Evolutionary conservation across 148 eudicot genomes (phyloP), one percentile per base, ranked within the genome.

Genomic region (Hydrangea macrophylla): DNA sequence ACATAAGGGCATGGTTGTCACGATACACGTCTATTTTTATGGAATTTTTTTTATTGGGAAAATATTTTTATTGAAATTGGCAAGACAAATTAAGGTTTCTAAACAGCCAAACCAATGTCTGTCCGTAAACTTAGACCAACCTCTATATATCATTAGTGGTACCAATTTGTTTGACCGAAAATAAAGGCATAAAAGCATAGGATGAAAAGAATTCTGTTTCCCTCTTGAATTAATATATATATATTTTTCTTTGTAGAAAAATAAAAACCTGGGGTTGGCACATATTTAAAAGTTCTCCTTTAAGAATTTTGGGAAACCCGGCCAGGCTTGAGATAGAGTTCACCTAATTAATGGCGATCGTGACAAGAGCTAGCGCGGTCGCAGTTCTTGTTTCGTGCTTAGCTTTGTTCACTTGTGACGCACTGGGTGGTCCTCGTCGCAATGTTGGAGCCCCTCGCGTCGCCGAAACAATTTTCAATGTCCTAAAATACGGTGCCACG

Each of bases 401-500:
- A 36, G 67, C 74, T 60, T 59, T 35, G 39, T 35, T 35, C 5
- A n/a, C 5, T 35, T 4, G 39, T 8, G 8, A 35, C 8, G 39
- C 39, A 35, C 8, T 35, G 4, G 39, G 5, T 6, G 42, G 28
- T 6, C 20, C 8, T 10, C 48, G 75, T 31, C n/a, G 48, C 23
- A 17, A 2, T 40, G 18, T 24, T 23, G 65, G 35, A 9, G 15
- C n/a, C n/a, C n/a, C n/a, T n/a, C n/a, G 20, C 18, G 25, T 1
- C 13, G 79, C 11, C 48, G 87, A 75, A 59, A 81, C 71, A 35
- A 60, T 74, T 9, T 85, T 88, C 12, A 88, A 76, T 31, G 72
- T 88, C 0, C 3, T 70, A 53, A 44, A 77, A 36, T 84, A 36
- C 70, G 90, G 83, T 55, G 94, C 90, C 24, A 57, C 45, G 27